Base-by-base conservation (phyloP, 2,329 filamentous ascomycete genomes). In the Neofusicoccum umdonicola region DNA sequence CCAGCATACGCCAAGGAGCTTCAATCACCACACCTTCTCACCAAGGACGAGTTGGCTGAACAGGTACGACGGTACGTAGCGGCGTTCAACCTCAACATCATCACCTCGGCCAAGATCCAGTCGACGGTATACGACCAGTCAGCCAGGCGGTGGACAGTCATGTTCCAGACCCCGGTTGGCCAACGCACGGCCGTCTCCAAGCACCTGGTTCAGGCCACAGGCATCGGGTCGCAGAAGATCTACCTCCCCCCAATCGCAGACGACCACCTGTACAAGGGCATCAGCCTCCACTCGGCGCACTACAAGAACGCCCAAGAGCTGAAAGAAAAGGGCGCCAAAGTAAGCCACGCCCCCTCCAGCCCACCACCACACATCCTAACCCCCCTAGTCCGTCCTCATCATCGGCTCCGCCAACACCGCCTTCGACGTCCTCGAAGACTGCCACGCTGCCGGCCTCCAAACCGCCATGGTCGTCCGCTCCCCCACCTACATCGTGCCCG, bases 341-440 rank as follows among this genome's bases (percentile, higher is more conserved):
- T 71, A 15, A 47, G 64, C 45, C 9, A 66, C 65, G 19, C 66
- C 65, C 4, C 11, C n/a, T 44, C 39, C 60, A 37, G 47, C 35
- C n/a, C 39, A 22, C 22, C 22, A 22, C 22, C 22, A 22, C 22
- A 1, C 22, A 22, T 22, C 34, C 17, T 39, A 31, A 45, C 73
- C 71, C 74, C 1, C 76, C 74, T 11, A 11, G 68, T 80, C 7
- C 69, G 64, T 63, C 34, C 51, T 83, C 35, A 76, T 83, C 0
- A 72, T 84, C 15, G 81, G 82, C 27, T 78, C 77, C 19, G 82
- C 79, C 56, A 83, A 83, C 66, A 82, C 80, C 0, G 80, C 77
- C 52, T 80, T 83, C 69, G 81, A 83, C 68, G 75, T 83, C 34
- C 79, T 81, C 4, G 77, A 82, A 69, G 80, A 83, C 69, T 82